Percentiles rank a stretch among this genome's conserved stretches.
Conservation (phyloP, 2,329 filamentous ascomycete species). For the Mycogone perniciosa region DNA sequence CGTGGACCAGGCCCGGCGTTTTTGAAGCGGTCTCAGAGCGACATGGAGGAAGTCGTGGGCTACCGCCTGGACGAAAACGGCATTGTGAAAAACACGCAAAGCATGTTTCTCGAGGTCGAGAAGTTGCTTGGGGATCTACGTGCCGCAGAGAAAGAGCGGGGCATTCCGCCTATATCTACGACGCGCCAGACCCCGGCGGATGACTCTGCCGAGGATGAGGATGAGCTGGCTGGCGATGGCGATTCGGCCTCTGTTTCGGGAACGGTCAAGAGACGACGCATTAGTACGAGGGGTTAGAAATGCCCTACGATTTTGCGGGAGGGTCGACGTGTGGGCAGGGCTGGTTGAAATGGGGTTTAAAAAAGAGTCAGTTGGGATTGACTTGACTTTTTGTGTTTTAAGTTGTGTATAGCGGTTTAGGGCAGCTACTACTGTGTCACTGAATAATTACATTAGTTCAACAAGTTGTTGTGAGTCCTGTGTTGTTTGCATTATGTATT, state of each 20-base stretch:
- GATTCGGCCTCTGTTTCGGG: constrained; percentile 25
- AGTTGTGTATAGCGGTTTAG: not conserved
- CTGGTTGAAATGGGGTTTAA: not conserved
- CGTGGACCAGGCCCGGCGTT: constrained; percentile 62
- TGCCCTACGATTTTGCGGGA: constrained; percentile 9
- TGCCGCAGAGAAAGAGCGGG: constrained; percentile 58
- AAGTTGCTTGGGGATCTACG: constrained; percentile 70
- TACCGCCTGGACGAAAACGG: constrained; percentile 75
- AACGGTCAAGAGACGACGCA: constrained; percentile 31
- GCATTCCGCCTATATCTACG: constrained; percentile 28
- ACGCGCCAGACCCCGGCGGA: constrained; percentile 36
- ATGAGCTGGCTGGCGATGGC: constrained; percentile 40
- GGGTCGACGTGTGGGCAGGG: not conserved
- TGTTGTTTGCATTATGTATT: too few species aligned
- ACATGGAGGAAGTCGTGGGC: constrained; percentile 43
- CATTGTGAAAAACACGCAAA: constrained; percentile 77
- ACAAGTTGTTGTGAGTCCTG: too few species aligned
- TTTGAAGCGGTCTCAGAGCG: constrained; percentile 37
- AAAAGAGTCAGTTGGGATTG: not conserved
- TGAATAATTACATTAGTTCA: too few species aligned
- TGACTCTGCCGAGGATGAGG: constrained; percentile 44
- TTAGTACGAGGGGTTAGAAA: constrained; percentile 29
- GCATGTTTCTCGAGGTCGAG: constrained; percentile 87
- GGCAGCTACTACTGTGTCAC: too few species aligned
- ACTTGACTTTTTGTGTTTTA: not conserved